Evolutionary conservation across 345 rosid genomes (phyloP), one percentile per base, ranked within the genome.

Genomic region (Corymbia maculata): DNA sequence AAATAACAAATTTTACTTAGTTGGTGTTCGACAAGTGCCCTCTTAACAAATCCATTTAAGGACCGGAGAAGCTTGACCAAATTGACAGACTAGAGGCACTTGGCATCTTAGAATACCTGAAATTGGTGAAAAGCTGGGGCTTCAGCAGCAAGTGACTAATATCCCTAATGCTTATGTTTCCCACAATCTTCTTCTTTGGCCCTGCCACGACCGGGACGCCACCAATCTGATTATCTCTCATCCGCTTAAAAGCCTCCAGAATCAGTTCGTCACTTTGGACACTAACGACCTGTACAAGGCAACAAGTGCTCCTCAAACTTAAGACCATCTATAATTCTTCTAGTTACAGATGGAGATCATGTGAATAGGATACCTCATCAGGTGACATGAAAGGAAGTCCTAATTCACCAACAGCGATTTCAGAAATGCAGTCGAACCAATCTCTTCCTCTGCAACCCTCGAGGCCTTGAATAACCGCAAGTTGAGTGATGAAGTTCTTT

Each of bases 371-470:
- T 52, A 94, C 99, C 96, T 95, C 91, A n/a, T 91, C 86, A 3
- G 95, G 44, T 42, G 96, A 93, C 95, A 95, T 94, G 88, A 97
- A 95, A 79, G 98, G 99, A 80, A 97, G 96, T 86, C 99, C 99
- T 9, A 95, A 90, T 92, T 96, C 96, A 51, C 96, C 90, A 75
- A 97, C 94, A n/a, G 95, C 92, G 21, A 86, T 90, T 75, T 94
- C 88, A 1, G 98, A 90, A 50, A 96, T 95, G 87, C 92, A 91
- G 89, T 97, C 99, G 55, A 97, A 97, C 99, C 99, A 97, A 91
- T 95, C 99, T 93, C 98, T 95, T 17, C 99, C 98, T 89, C 89
- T 93, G 91, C 98, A 96, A 22, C 94, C 93, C 89, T 97, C 95
- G 26, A 95, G 97, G 85, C 97, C 99, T 42, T 92, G 94, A 90